phyloP scores from a whole-genome alignment of 2,329 filamentous ascomycete genomes.

The Tolypocladium inflatum region DNA sequence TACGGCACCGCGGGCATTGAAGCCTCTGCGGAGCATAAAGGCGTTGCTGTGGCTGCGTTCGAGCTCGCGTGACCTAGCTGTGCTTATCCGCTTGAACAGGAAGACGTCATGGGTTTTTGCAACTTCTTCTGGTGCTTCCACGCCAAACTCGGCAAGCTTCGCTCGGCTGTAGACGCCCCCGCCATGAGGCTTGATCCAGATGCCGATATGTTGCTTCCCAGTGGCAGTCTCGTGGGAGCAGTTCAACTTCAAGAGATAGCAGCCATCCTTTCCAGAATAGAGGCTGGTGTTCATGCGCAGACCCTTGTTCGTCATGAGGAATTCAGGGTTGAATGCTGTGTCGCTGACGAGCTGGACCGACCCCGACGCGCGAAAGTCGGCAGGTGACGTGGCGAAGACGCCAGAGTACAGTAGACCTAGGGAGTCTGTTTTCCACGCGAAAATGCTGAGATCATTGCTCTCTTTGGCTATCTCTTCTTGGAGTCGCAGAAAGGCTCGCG shows the following conservation, averaged over 20 bases:
- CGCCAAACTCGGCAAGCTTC: not conserved
- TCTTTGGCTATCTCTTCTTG: conserved; percentile 11
- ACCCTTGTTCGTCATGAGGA: conserved; percentile 4
- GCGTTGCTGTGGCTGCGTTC: conserved; percentile 4
- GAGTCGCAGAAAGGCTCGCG: conserved; percentile 11
- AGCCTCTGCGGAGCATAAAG: conserved; percentile 3
- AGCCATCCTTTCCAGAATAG: not conserved
- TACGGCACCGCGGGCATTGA: not conserved
- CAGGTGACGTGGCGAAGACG: conserved; percentile 1
- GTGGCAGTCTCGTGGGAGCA: not conserved
- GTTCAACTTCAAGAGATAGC: conserved; percentile 1
- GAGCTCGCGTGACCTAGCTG: not conserved
- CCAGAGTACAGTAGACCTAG: not conserved
- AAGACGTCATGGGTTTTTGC: not conserved
- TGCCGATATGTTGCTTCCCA: conserved; percentile 1
- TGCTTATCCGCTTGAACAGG: conserved; percentile 1
- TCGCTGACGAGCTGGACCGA: not conserved
- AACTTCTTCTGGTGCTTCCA: not conserved
- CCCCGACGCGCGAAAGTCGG: conserved; percentile 1
- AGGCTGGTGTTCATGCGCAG: conserved; percentile 1
- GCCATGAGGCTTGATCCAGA: conserved; percentile 3
- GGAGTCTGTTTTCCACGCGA: conserved; percentile 1
- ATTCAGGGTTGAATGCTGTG: conserved; percentile 4
- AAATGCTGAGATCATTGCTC: not conserved
- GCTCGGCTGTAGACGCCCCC: conserved; percentile 3